Percentiles rank a stretch among this genome's conserved stretches.
Conservation (phyloP, 2,329 filamentous ascomycete genomes). For the Lecanicillium sp. region DNA sequence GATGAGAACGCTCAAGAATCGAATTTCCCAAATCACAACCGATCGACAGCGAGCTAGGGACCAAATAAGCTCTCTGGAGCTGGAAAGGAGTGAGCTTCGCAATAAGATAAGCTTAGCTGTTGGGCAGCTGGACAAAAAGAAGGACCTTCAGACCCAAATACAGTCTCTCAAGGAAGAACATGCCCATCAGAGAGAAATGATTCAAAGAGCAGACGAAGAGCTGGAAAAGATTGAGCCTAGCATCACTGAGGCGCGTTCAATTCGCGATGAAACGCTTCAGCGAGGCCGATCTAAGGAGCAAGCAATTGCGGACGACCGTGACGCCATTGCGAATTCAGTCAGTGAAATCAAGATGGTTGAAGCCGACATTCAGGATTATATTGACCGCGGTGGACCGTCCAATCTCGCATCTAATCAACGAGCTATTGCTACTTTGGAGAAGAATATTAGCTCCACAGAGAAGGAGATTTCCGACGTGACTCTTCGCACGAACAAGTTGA, state of each 20-base stretch:
- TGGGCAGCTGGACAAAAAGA: slow-evolving; percentile 76
- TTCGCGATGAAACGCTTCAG: slow-evolving; percentile 67
- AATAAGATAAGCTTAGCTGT: slow-evolving; percentile 63
- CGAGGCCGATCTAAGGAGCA: slow-evolving; percentile 66
- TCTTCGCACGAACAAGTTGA: slow-evolving; percentile 66
- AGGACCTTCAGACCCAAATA: slow-evolving; percentile 60
- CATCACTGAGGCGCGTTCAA: slow-evolving; percentile 65
- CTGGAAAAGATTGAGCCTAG: slow-evolving; percentile 67
- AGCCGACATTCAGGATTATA: slow-evolving; percentile 70
- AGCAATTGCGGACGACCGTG: slow-evolving; percentile 60
- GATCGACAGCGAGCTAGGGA: slow-evolving; percentile 67
- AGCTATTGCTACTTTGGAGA: slow-evolving; percentile 60
- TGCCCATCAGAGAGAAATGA: slow-evolving; percentile 57
- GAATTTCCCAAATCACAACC: slow-evolving; percentile 54
- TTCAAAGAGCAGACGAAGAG: slow-evolving; percentile 62
- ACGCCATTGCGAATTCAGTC: slow-evolving; percentile 63
- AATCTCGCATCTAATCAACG: slow-evolving; percentile 62
- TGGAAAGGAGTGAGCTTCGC: slow-evolving; percentile 66
- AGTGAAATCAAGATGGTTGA: slow-evolving; percentile 70
- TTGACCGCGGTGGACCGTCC: slow-evolving; percentile 63
- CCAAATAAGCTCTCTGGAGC: slow-evolving; percentile 61
- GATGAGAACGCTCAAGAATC: slow-evolving; percentile 53
- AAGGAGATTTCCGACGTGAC: slow-evolving; percentile 59
- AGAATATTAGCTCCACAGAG: slow-evolving; percentile 56
- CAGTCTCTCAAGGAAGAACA: slow-evolving; percentile 64